Conservation (phyloP, 352 stramenopile genomes). For the Phytophthora sp. region DNA sequence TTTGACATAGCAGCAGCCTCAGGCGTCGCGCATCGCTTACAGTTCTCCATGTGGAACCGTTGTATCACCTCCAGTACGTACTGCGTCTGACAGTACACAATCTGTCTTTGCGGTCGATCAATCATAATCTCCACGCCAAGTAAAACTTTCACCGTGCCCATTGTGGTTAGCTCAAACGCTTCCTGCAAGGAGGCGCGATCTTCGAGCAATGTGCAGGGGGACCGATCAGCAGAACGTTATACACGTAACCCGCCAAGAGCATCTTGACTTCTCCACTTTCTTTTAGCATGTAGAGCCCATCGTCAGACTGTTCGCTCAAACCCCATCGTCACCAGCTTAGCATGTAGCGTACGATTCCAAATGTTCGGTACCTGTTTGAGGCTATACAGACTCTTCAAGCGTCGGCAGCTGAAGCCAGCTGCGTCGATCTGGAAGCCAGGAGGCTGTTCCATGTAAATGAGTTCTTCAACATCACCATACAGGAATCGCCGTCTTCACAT, state of each 20-base stretch:
- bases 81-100: slow-evolving; percentile 1
- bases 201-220: not conserved
- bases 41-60: not conserved
- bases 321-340: too few relatives aligned
- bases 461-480: slow-evolving; percentile 6
- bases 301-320: too few relatives aligned
- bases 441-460: slow-evolving; percentile 21
- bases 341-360: too few relatives aligned
- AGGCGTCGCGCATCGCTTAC: not conserved
- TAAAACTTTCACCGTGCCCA: too few relatives aligned
- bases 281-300: slow-evolving; percentile 5
- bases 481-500: slow-evolving; percentile 24
- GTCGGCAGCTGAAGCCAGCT: not conserved
- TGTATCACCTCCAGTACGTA: slow-evolving; percentile 1
- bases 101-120: not conserved
- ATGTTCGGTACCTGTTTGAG: slow-evolving; percentile 18
- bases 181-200: slow-evolving; percentile 8
- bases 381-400: slow-evolving; percentile 11
- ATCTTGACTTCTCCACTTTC: not conserved
- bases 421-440: not conserved
- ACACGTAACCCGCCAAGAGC: slow-evolving; percentile 13
- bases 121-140: too few relatives aligned
- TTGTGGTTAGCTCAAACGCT: too few relatives aligned
- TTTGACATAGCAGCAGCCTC: not conserved
- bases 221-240: slow-evolving; percentile 14